A percentile compares a stretch with the other conserved stretches of the same genome.
Evolutionary conservation across 2,329 filamentous ascomycete species (phyloP).

Genomic region (Diaporthe vexans): DNA sequence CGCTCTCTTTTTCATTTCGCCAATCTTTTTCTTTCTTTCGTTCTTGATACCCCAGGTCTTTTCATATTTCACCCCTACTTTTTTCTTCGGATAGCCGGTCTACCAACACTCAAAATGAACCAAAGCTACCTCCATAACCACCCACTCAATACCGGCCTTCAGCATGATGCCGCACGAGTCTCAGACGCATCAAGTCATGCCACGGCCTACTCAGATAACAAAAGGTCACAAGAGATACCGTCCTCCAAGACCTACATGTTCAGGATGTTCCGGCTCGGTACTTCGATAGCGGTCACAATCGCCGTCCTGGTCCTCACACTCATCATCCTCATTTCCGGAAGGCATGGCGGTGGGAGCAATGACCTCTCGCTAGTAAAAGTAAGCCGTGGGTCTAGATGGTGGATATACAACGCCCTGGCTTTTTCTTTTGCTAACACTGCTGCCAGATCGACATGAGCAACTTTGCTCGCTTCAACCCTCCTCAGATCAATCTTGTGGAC

Average conservation of each 20-base stretch:
- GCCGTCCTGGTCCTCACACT: slow-evolving; percentile 38
- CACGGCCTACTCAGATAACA: not conserved
- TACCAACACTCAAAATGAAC: slow-evolving; percentile 23
- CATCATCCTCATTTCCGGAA: slow-evolving; percentile 37
- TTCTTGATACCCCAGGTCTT: slow-evolving; percentile 2
- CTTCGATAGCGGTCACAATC: slow-evolving; percentile 32
- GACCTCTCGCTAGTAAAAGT: slow-evolving; percentile 38
- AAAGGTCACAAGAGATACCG: not conserved
- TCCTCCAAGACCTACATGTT: slow-evolving; percentile 25
- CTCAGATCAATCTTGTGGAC: slow-evolving; percentile 35
- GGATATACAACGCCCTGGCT: too few relatives aligned
- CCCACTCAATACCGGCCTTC: not conserved
- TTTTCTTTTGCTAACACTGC: too few relatives aligned
- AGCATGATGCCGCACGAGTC: slow-evolving; percentile 8
- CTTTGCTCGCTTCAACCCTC: slow-evolving; percentile 37
- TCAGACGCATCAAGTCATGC: slow-evolving; percentile 8
- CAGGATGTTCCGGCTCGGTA: slow-evolving; percentile 36
- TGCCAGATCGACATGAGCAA: slow-evolving; percentile 38
- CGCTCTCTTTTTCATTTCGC: not conserved
- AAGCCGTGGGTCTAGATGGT: too few relatives aligned
- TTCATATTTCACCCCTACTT: not conserved
- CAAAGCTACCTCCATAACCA: too few relatives aligned
- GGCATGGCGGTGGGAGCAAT: slow-evolving; percentile 35
- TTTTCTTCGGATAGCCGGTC: not conserved
- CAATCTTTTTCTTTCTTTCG: not conserved